phyloP scores from a whole-genome alignment of 306 rosid genomes.

The Pyrus pyrifolia region DNA sequence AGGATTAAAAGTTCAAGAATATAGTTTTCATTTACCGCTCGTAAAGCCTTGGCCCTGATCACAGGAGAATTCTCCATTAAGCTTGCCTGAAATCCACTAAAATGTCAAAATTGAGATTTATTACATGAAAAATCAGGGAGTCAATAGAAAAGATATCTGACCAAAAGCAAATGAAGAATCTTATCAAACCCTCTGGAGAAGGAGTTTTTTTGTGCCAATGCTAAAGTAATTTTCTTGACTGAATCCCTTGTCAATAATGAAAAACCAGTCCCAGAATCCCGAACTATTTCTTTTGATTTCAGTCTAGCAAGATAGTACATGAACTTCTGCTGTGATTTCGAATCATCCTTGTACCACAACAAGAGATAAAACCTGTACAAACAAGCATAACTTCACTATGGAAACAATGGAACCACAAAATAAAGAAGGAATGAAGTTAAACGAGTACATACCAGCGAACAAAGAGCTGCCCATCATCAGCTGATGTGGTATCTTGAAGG shows the following conservation, averaged over 20 bases:
- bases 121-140: slow-evolving; percentile 13
- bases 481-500: slow-evolving; percentile 67
- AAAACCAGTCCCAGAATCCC: slow-evolving; percentile 65
- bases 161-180: slow-evolving; percentile 86
- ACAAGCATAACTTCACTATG: slow-evolving; percentile 24
- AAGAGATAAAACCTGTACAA: slow-evolving; percentile 86
- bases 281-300: slow-evolving; percentile 76
- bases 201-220: slow-evolving; percentile 83
- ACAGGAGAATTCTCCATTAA: slow-evolving; percentile 88
- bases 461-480: slow-evolving; percentile 87
- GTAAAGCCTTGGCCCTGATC: slow-evolving; percentile 89
- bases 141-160: slow-evolving; percentile 37
- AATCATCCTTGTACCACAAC: slow-evolving; percentile 90
- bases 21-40: slow-evolving; percentile 55
- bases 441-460: slow-evolving; percentile 74
- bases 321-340: slow-evolving; percentile 64
- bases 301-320: slow-evolving; percentile 62
- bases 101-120: slow-evolving; percentile 13
- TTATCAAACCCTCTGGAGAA: slow-evolving; percentile 93
- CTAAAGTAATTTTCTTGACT: slow-evolving; percentile 66
- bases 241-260: slow-evolving; percentile 67
- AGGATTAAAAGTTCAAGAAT: slow-evolving; percentile 5
- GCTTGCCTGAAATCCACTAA: slow-evolving; percentile 50
- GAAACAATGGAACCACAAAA: slow-evolving; percentile 15
- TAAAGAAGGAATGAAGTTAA: slow-evolving; percentile 16